Evolutionary conservation across 1,139 yeast species (phyloP), one percentile per base, ranked within the genome.

Genomic region (Meyerozyma elateridarum): DNA sequence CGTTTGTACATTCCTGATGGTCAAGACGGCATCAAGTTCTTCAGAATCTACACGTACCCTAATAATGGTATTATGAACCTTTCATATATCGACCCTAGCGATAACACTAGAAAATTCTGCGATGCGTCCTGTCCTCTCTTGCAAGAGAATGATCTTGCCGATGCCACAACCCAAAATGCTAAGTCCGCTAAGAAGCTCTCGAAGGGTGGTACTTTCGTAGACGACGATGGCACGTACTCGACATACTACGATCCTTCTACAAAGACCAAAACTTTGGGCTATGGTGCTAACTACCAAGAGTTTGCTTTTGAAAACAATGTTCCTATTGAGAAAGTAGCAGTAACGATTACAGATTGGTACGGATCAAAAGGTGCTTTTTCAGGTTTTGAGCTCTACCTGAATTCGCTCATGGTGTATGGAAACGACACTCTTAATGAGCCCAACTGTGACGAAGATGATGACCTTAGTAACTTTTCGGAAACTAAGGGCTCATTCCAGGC

Each of bases 1-100:
- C 66, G 96, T 38, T 52, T 91, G 6, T 84, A 76, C 51, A 76
- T 85, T 40, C 76, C 87, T 0, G 55, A 56, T 5, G 63, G 66
- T 6, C 65, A 65, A 22, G 62, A 68, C 32, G 81, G 84, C 7
- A 75, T 85, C 4, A 69, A 79, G 36, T 44, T 70, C 6, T 89
- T 88, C 55, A 70, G 96, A 48, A 64, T 91, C 14, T 63, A 83
- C 32, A 78, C 96, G 0, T 64, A 73, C 36, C 97, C 97, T 1
- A 73, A 87, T 28, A 74, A 81, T 45, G 89, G 97, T 44, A 89
- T 89, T 41, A 84, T 91, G 95, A 91, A 91, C 52, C 59, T 91
- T 44, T 79, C 95, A 0, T 91, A 87, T 49, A 62, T 83, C 21
- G 93, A 89, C 50, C 94, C 95, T 3, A 44, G 54, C 2, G 70